Base-by-base conservation (phyloP, 2,329 filamentous ascomycete genomes). In the Onygenales sp. region DNA sequence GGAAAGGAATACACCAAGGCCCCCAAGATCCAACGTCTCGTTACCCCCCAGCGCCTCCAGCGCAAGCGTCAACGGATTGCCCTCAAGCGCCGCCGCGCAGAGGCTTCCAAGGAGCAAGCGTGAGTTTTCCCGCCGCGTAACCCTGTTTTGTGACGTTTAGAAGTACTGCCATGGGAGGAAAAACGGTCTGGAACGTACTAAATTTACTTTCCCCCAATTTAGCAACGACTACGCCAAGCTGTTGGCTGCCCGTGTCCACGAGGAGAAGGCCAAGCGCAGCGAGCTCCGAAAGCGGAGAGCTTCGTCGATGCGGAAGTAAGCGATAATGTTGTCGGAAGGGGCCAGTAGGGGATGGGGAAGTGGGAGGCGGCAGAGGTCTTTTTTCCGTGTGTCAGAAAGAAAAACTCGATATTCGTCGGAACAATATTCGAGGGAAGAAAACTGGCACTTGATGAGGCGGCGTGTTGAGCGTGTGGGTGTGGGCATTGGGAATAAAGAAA, bases 1-100 rank as follows among this genome's bases (percentile, higher is more conserved):
- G 94, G 93, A 81, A 87, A 88, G 80, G 79, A 91, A 69, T 97
- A 97, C 86, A 96, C 92, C 87, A 98, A 98, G 88, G 93, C 93
- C 70, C 93, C 93, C 77, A 94, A 92, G 84, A 98, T 98, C 80
- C 93, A 98, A 86, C 89, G 93, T 76, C 89, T 98, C 69, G 90
- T 98, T 70, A 98, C 93, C 72, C 93, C 93, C 76, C 93, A 97
- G 82, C 93, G 93, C 77, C 90, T 98, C 73, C 93, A 98, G 85
- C 93, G 95, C 87, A 98, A 97, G 88, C 90, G 93, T 72, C 93
- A 97, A 83, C 84, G 91, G 68, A 81, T 94, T 70, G 92, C 93
- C 71, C 87, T 98, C 80, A 98, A 98, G 90, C 89, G 92, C 77
- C 92, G 93, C 77, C 88, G 90, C 74, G 80, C 91, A 71, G 93